phyloP scores from a whole-genome alignment of 352 stramenopile species.

The Globisporangium splendens region DNA sequence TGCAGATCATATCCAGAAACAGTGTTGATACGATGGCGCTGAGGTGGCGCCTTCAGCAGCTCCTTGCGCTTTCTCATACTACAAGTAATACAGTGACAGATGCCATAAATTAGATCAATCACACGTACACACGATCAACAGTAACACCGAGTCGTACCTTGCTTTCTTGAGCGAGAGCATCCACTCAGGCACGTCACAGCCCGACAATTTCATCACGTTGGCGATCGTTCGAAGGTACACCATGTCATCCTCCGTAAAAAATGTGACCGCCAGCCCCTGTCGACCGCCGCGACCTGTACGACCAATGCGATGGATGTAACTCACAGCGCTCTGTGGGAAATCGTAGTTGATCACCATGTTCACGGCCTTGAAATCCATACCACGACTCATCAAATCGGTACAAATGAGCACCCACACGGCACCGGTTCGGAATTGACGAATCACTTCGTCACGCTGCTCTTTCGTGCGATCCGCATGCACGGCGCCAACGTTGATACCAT shows the following conservation, averaged over 20 bases:
- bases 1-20: constrained; percentile 87
- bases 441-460: constrained; percentile 91
- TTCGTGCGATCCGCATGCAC: constrained; percentile 96
- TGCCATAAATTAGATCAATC: constrained; percentile 2
- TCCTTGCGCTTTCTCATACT: constrained; percentile 75
- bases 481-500: constrained; percentile 96
- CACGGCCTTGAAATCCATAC: constrained; percentile 99
- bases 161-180: constrained; percentile 96
- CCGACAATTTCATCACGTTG: constrained; percentile 98
- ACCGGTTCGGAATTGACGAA: constrained; percentile 95
- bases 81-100: constrained; percentile 7
- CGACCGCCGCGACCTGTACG: constrained; percentile 92
- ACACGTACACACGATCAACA: not conserved
- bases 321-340: constrained; percentile 92
- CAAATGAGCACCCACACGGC: constrained; percentile 98
- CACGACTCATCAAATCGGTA: constrained; percentile 98
- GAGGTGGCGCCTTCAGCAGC: constrained; percentile 71
- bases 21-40: constrained; percentile 77
- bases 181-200: constrained; percentile 97
- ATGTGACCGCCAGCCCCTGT: constrained; percentile 93
- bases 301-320: constrained; percentile 98
- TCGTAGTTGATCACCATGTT: constrained; percentile 99
- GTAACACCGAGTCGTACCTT: constrained; percentile 38
- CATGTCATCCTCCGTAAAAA: constrained; percentile 97
- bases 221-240: constrained; percentile 94